Evolutionary conservation across 768 basidiomycete species (phyloP), one percentile per base, ranked within the genome.

Genomic region (Tephrocybe sp.): DNA sequence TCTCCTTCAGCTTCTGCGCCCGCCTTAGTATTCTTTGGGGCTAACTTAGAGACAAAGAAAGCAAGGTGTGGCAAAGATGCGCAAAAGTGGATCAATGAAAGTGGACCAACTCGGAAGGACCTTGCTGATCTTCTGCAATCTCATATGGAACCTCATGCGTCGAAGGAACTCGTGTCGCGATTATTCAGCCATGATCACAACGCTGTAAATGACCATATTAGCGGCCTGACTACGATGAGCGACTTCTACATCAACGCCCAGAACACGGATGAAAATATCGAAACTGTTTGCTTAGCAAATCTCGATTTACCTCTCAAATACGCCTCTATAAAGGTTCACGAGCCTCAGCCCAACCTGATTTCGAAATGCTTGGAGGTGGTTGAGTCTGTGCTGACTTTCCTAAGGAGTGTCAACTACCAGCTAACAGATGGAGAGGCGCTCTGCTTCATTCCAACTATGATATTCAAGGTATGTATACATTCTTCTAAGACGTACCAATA

Each of bases 131-230:
- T 85, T 11, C 72, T 98, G 42, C 88, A 92, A 59, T 82, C 77
- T 56, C 97, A 99, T 68, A 98, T 98, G 93, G 93, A 95, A 58
- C 78, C 84, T 8, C 80, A 88, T 60, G 76, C 81, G 5, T 87
- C 88, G 3, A 84, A 86, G 54, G 88, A 94, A 2, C 69, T 98
- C 2, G 66, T 89, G 11, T 68, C 80, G 4, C 82, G 82, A 23
- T 74, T 99, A 23, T 99, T 98, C 73, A 98, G 96, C 62, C 90
- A 89, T 53, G 97, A 97, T 60, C 97, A 98, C 66, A 91, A 88
- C 57, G 92, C 94, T 5, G 87, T 98, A 56, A 95, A 92, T 60
- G 97, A 98, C 65, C 85, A 89, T 61, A 78, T 96, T 47, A 73
- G 75, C n/a, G 96, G 89, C 5, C 68, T 98, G 46, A 73, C 79